A percentile compares a stretch with the other conserved stretches of the same genome.
Evolutionary conservation across 202 grass and related monocot genomes (phyloP).

Genomic region (Cymbopogon flexuosus): DNA sequence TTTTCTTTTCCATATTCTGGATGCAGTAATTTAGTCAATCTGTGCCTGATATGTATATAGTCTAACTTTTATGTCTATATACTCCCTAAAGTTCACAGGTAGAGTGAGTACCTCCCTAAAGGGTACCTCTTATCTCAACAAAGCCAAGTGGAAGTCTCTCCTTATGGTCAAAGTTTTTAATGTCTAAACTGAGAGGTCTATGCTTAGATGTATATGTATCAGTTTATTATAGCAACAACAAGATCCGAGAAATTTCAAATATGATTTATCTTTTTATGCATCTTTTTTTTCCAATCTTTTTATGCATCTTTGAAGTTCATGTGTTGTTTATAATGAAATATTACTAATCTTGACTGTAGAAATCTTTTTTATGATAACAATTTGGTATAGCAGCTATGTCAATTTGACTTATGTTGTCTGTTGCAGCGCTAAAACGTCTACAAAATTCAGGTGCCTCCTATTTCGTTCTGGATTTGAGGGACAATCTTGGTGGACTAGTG

Average conservation of each 20-base stretch:
- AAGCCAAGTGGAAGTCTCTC: background rate
- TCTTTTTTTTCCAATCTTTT: too few relatives aligned
- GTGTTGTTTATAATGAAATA: constrained; percentile 5
- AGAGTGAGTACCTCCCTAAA: background rate
- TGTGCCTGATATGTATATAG: constrained; percentile 2
- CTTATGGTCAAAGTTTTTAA: background rate
- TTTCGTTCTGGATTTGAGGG: constrained; percentile 92
- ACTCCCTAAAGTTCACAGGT: background rate
- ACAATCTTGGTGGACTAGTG: constrained; percentile 93
- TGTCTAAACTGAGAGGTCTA: background rate
- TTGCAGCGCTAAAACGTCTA: constrained; percentile 77
- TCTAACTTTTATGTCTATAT: constrained; percentile 8
- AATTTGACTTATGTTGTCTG: constrained; percentile 31
- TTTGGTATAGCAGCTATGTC: background rate
- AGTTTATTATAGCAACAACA: background rate
- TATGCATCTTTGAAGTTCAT: constrained; percentile 24
- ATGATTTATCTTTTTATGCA: background rate
- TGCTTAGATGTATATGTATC: background rate
- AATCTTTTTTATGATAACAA: background rate
- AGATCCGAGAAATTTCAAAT: background rate
- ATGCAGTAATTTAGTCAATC: background rate
- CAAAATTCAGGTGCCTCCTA: constrained; percentile 71
- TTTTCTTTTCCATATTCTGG: background rate
- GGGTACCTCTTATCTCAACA: background rate
- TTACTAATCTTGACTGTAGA: background rate